Percentiles rank a stretch among this genome's conserved stretches.
phyloP scores from a whole-genome alignment of 192 early-diverging fungal species.

The Neocallimastix lanati region DNA sequence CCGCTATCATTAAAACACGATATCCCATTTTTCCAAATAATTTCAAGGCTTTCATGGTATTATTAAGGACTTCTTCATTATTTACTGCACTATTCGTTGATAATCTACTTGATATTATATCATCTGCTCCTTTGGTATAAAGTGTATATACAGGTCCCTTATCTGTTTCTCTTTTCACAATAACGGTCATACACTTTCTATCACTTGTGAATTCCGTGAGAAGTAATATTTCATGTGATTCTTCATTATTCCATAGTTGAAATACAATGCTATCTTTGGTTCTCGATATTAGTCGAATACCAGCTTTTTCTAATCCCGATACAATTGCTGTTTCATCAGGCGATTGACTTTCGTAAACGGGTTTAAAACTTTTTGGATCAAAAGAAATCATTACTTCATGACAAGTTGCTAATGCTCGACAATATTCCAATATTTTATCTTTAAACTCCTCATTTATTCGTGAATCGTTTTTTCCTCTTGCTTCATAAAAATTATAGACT shows the following conservation, averaged over 20 bases:
- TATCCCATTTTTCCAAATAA: conserved; percentile 1
- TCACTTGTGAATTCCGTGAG: conserved; percentile 73
- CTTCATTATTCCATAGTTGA: not conserved
- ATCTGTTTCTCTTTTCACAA: conserved; percentile 16
- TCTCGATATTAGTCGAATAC: not conserved
- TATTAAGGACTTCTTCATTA: not conserved
- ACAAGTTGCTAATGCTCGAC: not conserved
- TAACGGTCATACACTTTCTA: conserved; percentile 76
- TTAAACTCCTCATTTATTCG: not conserved
- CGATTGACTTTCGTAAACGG: conserved; percentile 1
- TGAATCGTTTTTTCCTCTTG: not conserved
- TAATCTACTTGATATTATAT: not conserved
- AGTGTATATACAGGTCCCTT: not conserved
- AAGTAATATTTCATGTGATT: conserved; percentile 34
- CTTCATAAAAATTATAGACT: not conserved
- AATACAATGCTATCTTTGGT: not conserved
- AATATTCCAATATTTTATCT: conserved; percentile 4
- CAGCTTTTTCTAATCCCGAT: conserved; percentile 2
- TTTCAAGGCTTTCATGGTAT: not conserved
- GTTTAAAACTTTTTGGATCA: conserved; percentile 9
- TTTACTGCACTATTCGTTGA: not conserved
- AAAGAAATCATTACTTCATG: conserved; percentile 22
- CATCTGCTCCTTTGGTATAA: not conserved
- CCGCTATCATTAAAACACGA: conserved; percentile 1
- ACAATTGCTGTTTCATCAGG: conserved; percentile 36